Base-by-base conservation (phyloP, 192 early-diverging fungal species). In the Podila verticillata region DNA sequence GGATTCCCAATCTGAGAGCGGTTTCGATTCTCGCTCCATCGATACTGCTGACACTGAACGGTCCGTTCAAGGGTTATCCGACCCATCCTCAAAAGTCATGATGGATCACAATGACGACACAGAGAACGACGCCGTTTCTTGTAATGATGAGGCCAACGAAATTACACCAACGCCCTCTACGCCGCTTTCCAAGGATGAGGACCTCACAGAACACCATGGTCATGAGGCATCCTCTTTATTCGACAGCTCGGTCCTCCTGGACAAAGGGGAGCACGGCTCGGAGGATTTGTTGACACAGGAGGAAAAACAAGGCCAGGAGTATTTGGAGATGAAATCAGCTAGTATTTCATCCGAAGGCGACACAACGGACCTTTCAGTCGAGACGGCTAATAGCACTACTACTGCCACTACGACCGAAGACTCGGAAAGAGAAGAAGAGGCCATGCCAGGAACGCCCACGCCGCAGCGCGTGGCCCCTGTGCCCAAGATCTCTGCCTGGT, bases 401-500 rank as follows among this genome's bases (percentile, higher is more conserved):
- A 47, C 15, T 47, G 7, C 44, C 44, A 54, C 51, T 7, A 54
- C 51, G 2, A 24, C n/a, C 22, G 20, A 8, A 4, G 7, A 54
- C 20, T 47, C 44, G 15, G 22, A 54, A 19, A 26, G 17, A 54
- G 24, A 54, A 54, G 22, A 54, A 2, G 51, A 9, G 15, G 39
- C 15, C 12, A 44, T 15, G 3, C 0, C 51, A 54, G 51, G 22
- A 3, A 54, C 51, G n/a, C 49, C 22, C n/a, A 7, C 49, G n/a
- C 29, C 31, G 13, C 31, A 47, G 44, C 49, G 49, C 9, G 22
- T 31, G 4, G 26, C 63, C 31, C n/a, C 58, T 5, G 48, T 47
- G 10, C 68, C 74, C 7, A 78, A 78, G 22, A 26, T 57, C 0
- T 78, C 74, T 10, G 74, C 74, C 10, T 78, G 74, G 74, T 78